A percentile compares a stretch with the other conserved stretches of the same genome.
Evolutionary conservation across 2,329 filamentous ascomycete genomes (phyloP).

Genomic region (Biscogniauxia mediterranea): DNA sequence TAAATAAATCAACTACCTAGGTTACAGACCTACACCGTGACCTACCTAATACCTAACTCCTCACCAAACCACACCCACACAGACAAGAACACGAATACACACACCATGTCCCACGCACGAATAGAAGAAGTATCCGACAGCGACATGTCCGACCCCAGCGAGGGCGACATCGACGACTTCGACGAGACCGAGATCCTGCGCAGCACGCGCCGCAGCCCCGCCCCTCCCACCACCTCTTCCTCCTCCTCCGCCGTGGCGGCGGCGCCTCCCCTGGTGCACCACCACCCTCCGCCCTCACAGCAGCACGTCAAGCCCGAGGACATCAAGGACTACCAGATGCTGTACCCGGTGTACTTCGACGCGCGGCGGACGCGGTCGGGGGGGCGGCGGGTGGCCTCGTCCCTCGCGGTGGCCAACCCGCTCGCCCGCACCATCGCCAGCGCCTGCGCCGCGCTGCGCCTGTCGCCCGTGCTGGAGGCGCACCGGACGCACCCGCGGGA

Average conservation of each 20-base stretch:
- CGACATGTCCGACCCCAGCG: slow-evolving; percentile 77
- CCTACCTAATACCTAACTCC: too few species aligned
- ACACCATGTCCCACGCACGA: slow-evolving; percentile 76
- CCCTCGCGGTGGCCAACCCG: slow-evolving; percentile 77
- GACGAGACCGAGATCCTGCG: slow-evolving; percentile 56
- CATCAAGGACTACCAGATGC: slow-evolving; percentile 78
- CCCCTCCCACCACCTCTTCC: slow-evolving; percentile 30
- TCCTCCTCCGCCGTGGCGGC: slow-evolving; percentile 23
- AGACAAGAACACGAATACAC: not conserved
- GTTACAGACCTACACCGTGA: too few species aligned
- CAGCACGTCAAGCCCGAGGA: slow-evolving; percentile 46
- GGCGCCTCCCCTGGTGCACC: slow-evolving; percentile 14
- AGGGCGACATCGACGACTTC: slow-evolving; percentile 74
- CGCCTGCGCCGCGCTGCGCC: slow-evolving; percentile 71
- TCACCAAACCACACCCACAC: not conserved
- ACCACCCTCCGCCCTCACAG: slow-evolving; percentile 31
- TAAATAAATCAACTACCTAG: too few species aligned
- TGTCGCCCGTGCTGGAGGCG: slow-evolving; percentile 80
- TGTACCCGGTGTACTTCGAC: slow-evolving; percentile 98
- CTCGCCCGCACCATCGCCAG: slow-evolving; percentile 86
- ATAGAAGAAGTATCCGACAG: slow-evolving; percentile 88
- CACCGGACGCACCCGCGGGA: slow-evolving; percentile 93
- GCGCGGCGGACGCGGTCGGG: slow-evolving; percentile 68
- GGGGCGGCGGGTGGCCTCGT: slow-evolving; percentile 73
- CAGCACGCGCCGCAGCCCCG: slow-evolving; percentile 37